These are phyloP conservation scores for Limtongia smithiae DNA, from an alignment of 805 yeast species.

Conservation along the genomic window DNA sequence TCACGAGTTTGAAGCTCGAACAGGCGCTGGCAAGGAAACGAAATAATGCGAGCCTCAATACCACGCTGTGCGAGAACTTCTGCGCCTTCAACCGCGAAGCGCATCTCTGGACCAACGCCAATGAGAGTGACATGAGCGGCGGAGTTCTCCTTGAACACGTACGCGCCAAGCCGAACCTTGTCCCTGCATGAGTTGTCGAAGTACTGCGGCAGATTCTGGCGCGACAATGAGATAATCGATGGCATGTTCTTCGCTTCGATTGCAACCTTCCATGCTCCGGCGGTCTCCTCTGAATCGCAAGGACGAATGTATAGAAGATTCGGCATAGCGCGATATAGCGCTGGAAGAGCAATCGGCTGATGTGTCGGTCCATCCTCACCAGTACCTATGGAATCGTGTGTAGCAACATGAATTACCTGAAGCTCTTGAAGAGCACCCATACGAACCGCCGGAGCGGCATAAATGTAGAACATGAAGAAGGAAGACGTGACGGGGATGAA, in stretches of 20 bases:
- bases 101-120: slow-evolving; percentile 37
- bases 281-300: slow-evolving; percentile 1
- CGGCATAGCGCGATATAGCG: slow-evolving; percentile 9
- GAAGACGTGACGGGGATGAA: slow-evolving; percentile 44
- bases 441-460: slow-evolving; percentile 67
- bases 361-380: slow-evolving; percentile 13
- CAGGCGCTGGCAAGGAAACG: slow-evolving; percentile 38
- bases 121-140: slow-evolving; percentile 33
- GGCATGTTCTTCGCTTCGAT: background rate
- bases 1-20: slow-evolving; percentile 36
- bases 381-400: slow-evolving; percentile 65
- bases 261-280: slow-evolving; percentile 6
- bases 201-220: slow-evolving; percentile 64
- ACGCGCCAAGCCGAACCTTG: slow-evolving; percentile 36
- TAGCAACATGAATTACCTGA: slow-evolving; percentile 82
- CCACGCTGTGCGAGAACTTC: slow-evolving; percentile 33
- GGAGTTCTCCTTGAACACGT: slow-evolving; percentile 31
- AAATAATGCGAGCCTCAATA: slow-evolving; percentile 33
- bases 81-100: slow-evolving; percentile 36
- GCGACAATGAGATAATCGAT: slow-evolving; percentile 1
- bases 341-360: slow-evolving; percentile 8
- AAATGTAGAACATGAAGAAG: slow-evolving; percentile 37
- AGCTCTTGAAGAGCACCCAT: slow-evolving; percentile 78
- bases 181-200: slow-evolving; percentile 72
- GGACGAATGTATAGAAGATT: slow-evolving; percentile 6